Conservation (phyloP, 2,329 filamentous ascomycete genomes). For the Verticillium nubilum region DNA sequence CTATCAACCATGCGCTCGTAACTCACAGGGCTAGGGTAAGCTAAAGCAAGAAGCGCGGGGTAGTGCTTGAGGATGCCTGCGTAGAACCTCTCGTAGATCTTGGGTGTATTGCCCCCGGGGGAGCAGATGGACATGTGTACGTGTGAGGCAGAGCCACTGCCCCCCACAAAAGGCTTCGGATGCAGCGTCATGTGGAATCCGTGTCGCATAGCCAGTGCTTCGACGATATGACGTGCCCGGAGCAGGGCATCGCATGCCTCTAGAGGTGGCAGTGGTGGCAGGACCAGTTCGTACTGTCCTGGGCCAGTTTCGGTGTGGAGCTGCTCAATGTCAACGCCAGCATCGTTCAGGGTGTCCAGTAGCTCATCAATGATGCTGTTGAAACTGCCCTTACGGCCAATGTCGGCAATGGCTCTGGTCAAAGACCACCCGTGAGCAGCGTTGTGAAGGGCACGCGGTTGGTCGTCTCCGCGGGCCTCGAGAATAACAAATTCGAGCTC, state of each 20-base stretch:
- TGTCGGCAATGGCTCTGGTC: conserved; percentile 37
- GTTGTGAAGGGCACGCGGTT: conserved; percentile 37
- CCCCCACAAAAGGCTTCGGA: conserved; percentile 57
- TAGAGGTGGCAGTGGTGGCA: conserved; percentile 58
- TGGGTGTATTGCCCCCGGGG: conserved; percentile 26
- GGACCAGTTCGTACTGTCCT: conserved; percentile 73
- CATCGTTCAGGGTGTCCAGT: conserved; percentile 23
- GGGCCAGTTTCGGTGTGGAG: conserved; percentile 69
- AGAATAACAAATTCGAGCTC: conserved; percentile 78
- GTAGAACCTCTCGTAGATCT: conserved; percentile 61
- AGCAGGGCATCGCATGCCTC: conserved; percentile 67
- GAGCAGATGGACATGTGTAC: conserved; percentile 63
- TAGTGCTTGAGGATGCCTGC: conserved; percentile 65
- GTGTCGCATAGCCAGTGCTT: conserved; percentile 55
- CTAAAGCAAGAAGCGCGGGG: conserved; percentile 60
- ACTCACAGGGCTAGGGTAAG: conserved; percentile 58
- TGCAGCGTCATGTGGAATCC: conserved; percentile 66
- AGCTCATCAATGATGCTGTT: conserved; percentile 57
- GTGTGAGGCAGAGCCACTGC: conserved; percentile 62
- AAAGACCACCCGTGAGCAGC: conserved; percentile 68
- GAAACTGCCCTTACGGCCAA: neutral
- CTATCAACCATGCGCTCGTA: conserved; percentile 65
- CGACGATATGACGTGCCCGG: conserved; percentile 64
- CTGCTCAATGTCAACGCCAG: conserved; percentile 62
- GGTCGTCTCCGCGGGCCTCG: conserved; percentile 30